A percentile compares a stretch with the other conserved stretches of the same genome.
Conservation (phyloP, 2,329 filamentous ascomycete genomes). For the Pyricularia grisea region DNA sequence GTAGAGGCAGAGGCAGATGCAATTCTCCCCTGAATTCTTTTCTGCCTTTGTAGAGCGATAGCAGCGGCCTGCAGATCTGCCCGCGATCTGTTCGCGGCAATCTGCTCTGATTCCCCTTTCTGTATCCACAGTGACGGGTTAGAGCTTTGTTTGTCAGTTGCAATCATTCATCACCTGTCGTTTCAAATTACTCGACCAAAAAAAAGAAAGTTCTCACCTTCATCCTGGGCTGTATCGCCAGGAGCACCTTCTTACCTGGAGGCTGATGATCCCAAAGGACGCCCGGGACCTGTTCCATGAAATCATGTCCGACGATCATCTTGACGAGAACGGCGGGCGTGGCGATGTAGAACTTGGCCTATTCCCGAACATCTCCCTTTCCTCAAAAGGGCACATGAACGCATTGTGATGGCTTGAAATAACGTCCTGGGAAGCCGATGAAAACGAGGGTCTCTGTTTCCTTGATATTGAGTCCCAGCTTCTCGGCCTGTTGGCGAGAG, state of each 20-base stretch:
- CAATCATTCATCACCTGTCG: too few relatives aligned
- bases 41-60: not conserved
- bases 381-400: not conserved
- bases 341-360: not conserved
- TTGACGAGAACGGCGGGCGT: not conserved
- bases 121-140: not conserved
- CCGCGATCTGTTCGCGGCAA: not conserved
- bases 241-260: not conserved
- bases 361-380: not conserved
- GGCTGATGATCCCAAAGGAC: not conserved
- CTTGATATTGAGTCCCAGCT: not conserved
- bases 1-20: not conserved
- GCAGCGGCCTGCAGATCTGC: not conserved
- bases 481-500: not conserved
- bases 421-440: not conserved
- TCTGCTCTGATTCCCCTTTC: not conserved
- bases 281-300: not conserved
- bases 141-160: not conserved
- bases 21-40: not conserved
- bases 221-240: not conserved
- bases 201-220: not conserved
- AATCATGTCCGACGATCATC: not conserved
- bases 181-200: not conserved
- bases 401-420: not conserved
- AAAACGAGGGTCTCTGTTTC: not conserved